Evolutionary conservation across 108 stramenopile genomes (phyloP).

Genomic region (Nannochloropsis salina): DNA sequence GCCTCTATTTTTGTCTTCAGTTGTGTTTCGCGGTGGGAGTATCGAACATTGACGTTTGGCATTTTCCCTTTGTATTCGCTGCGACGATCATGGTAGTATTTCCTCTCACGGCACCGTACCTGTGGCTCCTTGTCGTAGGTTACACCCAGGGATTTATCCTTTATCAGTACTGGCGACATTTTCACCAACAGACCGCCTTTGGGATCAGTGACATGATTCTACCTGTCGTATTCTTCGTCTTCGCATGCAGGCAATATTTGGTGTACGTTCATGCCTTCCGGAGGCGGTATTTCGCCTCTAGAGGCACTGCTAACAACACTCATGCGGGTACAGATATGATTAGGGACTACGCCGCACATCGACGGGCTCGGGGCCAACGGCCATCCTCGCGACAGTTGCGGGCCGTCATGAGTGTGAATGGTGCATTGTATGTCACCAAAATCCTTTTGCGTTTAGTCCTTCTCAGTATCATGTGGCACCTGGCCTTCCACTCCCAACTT

Average conservation of each 20-base stretch:
- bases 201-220: neutral
- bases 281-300: neutral
- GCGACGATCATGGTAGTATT: neutral
- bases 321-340: neutral
- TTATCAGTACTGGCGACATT: slow-evolving; percentile 20
- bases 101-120: slow-evolving; percentile 5
- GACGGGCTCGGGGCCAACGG: neutral
- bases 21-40: slow-evolving; percentile 9
- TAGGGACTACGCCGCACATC: no score
- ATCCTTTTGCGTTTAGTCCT: neutral
- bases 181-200: neutral
- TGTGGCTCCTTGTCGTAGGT: neutral
- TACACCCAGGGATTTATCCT: neutral
- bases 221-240: neutral
- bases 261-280: neutral
- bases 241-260: neutral
- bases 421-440: neutral
- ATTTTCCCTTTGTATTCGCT: slow-evolving; percentile 16
- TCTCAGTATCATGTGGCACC: neutral
- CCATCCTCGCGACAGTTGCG: slow-evolving; percentile 6
- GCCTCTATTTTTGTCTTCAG: neutral
- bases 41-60: neutral
- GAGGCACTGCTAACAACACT: neutral
- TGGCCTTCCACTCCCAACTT: neutral
- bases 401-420: neutral